These are phyloP conservation scores for Aspergillus fischeri DNA, from an alignment of 2,329 filamentous ascomycete species.

Conservation along the genomic window DNA sequence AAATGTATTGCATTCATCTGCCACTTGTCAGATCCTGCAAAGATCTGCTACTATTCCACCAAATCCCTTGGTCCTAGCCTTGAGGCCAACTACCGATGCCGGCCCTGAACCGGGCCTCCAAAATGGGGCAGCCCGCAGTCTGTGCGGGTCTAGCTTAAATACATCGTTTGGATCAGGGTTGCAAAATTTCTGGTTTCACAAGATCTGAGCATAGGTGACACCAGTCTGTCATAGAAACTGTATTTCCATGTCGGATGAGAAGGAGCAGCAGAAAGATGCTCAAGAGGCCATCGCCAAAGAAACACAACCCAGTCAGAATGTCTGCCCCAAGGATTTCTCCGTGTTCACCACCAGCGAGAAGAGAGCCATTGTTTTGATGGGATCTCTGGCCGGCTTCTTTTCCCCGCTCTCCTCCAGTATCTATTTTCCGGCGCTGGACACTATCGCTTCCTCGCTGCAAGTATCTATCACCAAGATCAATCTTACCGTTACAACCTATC, in stretches of 20 bases:
- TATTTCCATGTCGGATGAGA: background rate
- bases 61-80: background rate
- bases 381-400: slow-evolving; percentile 25
- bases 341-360: slow-evolving; percentile 23
- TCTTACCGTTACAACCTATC: slow-evolving; percentile 49
- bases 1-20: too few relatives aligned
- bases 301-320: background rate
- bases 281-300: background rate
- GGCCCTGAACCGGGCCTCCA: background rate
- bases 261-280: background rate
- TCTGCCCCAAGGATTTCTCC: slow-evolving; percentile 38
- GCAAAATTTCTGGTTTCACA: background rate
- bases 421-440: slow-evolving; percentile 35
- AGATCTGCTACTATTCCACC: background rate
- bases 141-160: background rate
- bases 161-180: background rate
- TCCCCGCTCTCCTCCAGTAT: slow-evolving; percentile 34
- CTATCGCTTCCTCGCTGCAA: slow-evolving; percentile 35
- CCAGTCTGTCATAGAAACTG: background rate
- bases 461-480: slow-evolving; percentile 45
- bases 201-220: background rate
- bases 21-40: background rate
- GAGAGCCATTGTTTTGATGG: slow-evolving; percentile 17
- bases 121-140: background rate
- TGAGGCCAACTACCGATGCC: background rate